Conservation (phyloP, 108 stramenopile species). For the Thalassiosira profunda region DNA sequence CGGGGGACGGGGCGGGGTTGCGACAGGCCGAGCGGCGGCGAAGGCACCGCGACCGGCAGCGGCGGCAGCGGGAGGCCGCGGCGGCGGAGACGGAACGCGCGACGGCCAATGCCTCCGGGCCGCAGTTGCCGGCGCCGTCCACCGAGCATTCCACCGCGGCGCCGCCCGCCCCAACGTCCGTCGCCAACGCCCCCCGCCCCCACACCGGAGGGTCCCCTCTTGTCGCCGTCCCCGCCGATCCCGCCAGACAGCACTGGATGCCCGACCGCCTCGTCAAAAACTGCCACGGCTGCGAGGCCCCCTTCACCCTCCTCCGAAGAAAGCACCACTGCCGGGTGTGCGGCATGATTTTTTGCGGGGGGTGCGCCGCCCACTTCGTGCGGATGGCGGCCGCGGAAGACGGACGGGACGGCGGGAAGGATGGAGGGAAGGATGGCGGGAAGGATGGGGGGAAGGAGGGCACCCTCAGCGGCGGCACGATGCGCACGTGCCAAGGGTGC, state of each 20-base stretch:
- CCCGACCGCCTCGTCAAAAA: constrained; percentile 93
- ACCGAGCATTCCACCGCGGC: too few relatives aligned
- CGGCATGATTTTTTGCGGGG: constrained; percentile 97
- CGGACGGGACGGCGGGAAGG: background rate
- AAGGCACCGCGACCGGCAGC: too few relatives aligned
- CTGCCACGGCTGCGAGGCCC: constrained; percentile 94
- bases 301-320: constrained; percentile 95
- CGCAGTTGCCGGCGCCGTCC: too few relatives aligned
- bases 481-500: constrained; percentile 82
- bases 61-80: too few relatives aligned
- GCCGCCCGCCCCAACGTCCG: too few relatives aligned
- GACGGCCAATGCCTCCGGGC: too few relatives aligned
- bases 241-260: constrained; percentile 89
- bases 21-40: too few relatives aligned
- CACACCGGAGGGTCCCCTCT: too few relatives aligned
- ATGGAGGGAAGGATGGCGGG: background rate
- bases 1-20: too few relatives aligned
- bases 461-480: constrained; percentile 38
- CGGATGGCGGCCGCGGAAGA: constrained; percentile 44
- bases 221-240: constrained; percentile 48
- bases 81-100: too few relatives aligned
- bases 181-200: too few relatives aligned
- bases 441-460: constrained; percentile 18
- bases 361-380: constrained; percentile 93
- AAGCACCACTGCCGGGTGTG: constrained; percentile 98